These are phyloP conservation scores for Furculomyces boomerangus DNA, from an alignment of 371 early-diverging fungal species.

Conservation along the genomic window DNA sequence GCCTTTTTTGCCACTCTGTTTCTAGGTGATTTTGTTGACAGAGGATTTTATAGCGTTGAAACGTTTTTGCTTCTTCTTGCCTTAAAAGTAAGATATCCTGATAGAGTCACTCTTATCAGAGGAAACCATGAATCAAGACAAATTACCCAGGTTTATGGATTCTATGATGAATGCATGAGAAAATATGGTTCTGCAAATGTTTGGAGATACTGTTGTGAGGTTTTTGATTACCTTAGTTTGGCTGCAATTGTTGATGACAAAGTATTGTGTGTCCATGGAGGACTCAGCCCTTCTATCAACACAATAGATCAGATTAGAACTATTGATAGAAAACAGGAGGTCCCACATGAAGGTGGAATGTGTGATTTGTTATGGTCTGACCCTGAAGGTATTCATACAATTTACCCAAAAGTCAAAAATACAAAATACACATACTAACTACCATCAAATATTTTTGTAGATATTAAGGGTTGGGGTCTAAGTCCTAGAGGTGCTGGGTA, in stretches of 20 bases:
- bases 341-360: constrained; percentile 98
- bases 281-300: constrained; percentile 82
- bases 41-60: constrained; percentile 98
- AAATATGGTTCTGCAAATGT: constrained; percentile 96
- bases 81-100: constrained; percentile 89
- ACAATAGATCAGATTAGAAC: constrained; percentile 92
- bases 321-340: constrained; percentile 97
- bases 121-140: constrained; percentile 98
- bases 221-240: constrained; percentile 92
- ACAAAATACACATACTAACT: constrained; percentile 23
- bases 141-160: constrained; percentile 98
- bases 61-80: constrained; percentile 95
- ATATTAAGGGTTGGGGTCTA: constrained; percentile 85
- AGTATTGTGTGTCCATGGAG: constrained; percentile 97
- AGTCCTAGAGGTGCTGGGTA: constrained; percentile 98
- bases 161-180: constrained; percentile 96
- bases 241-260: constrained; percentile 87
- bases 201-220: constrained; percentile 96
- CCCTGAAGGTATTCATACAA: constrained; percentile 45
- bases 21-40: constrained; percentile 97
- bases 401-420: not conserved
- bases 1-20: not conserved
- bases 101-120: constrained; percentile 90
- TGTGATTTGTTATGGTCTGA: constrained; percentile 99
- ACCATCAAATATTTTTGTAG: constrained; percentile 9